A percentile compares a stretch with the other conserved stretches of the same genome.
Conservation (phyloP, 2,329 filamentous ascomycete species). For the Ophiostoma himal-ulmi region DNA sequence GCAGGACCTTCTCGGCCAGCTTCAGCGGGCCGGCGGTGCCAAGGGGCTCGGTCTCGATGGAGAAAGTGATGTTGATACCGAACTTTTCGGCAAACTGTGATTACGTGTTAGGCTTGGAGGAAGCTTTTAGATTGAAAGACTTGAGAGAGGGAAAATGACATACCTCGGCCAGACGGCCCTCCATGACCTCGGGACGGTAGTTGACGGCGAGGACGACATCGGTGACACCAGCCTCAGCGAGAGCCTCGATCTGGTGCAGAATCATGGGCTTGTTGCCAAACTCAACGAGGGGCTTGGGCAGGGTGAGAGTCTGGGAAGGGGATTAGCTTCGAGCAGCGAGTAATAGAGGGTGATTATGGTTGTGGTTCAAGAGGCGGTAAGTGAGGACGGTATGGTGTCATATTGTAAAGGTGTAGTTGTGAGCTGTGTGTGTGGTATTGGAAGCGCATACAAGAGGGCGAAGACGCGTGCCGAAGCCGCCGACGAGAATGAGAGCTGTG, state of each 20-base stretch:
- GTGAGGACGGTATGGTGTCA: neutral
- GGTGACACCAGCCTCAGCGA: slow-evolving; percentile 88
- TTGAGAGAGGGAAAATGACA: slow-evolving; percentile 31
- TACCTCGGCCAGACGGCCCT: slow-evolving; percentile 83
- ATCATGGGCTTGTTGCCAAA: slow-evolving; percentile 99
- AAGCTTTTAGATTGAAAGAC: neutral
- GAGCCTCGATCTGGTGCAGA: slow-evolving; percentile 90
- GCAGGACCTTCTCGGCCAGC: slow-evolving; percentile 84
- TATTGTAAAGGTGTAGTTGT: neutral
- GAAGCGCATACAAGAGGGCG: slow-evolving; percentile 72
- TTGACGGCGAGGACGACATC: slow-evolving; percentile 98
- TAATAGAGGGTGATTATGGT: neutral
- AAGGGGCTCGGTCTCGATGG: slow-evolving; percentile 89
- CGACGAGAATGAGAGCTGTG: slow-evolving; percentile 93
- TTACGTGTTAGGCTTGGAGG: too few species aligned
- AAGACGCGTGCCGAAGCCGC: slow-evolving; percentile 96
- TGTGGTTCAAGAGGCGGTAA: slow-evolving; percentile 13
- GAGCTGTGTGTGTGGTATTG: neutral
- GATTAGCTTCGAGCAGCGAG: slow-evolving; percentile 11
- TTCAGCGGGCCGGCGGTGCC: slow-evolving; percentile 94
- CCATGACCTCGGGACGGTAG: slow-evolving; percentile 98
- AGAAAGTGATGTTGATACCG: slow-evolving; percentile 94
- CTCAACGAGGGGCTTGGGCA: slow-evolving; percentile 95
- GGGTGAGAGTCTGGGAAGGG: slow-evolving; percentile 71
- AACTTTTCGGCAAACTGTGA: slow-evolving; percentile 79